Evolutionary conservation across 371 early-diverging fungal species (phyloP).

Genomic region (Mortierella sp.): DNA sequence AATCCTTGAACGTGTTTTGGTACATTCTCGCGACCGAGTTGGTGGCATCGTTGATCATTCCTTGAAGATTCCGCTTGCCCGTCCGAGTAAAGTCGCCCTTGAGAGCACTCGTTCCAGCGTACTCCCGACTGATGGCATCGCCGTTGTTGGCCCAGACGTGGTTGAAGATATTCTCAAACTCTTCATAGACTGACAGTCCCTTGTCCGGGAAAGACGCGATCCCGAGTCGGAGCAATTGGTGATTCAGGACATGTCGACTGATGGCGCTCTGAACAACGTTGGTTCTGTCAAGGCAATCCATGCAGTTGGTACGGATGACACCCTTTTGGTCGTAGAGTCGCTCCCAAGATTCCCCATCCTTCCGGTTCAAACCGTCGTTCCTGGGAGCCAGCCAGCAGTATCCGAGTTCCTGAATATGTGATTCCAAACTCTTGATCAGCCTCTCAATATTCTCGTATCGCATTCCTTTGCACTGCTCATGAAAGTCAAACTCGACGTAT

Average conservation of each 20-base stretch:
- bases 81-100: constrained; percentile 81
- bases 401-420: constrained; percentile 73
- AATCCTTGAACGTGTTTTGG: constrained; percentile 78
- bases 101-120: constrained; percentile 79
- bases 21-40: constrained; percentile 80
- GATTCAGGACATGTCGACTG: constrained; percentile 77
- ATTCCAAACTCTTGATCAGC: constrained; percentile 81
- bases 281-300: constrained; percentile 99
- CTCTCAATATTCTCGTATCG: constrained; percentile 76
- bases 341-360: constrained; percentile 16
- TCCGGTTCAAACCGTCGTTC: background rate
- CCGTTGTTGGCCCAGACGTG: constrained; percentile 81
- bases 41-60: constrained; percentile 82
- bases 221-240: constrained; percentile 74
- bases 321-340: constrained; percentile 77
- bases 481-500: constrained; percentile 96
- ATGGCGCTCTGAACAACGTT: constrained; percentile 97
- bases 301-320: constrained; percentile 98
- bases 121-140: constrained; percentile 73
- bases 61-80: constrained; percentile 76
- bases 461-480: constrained; percentile 94
- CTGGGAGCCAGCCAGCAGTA: constrained; percentile 71
- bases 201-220: constrained; percentile 73
- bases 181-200: constrained; percentile 70
- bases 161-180: constrained; percentile 74